Evolutionary conservation across 805 yeast species (phyloP), one percentile per base, ranked within the genome.

Genomic region (Saccharomycopsis fibuligera): DNA sequence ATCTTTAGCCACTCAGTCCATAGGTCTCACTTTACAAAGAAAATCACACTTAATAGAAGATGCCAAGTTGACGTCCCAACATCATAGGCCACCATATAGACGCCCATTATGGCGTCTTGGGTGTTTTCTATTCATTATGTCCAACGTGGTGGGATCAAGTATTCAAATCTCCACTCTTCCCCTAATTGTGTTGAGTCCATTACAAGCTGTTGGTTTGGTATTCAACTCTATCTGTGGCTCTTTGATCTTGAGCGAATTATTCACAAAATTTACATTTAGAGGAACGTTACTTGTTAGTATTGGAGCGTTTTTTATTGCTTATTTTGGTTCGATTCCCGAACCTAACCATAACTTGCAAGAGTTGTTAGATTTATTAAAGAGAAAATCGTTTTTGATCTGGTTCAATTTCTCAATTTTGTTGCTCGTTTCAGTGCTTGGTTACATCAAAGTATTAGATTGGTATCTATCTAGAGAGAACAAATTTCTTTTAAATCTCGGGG

Each of bases 161-260:
- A 83, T 88, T 24, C 96, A 89, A 65, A 79, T 89, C 35, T 78
- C 93, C 1, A 83, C 96, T 2, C 68, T 88, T 37, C 96, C 96
- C 1, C 68, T 89, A 51, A 82, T 87, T 39, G 74, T 89, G 2
- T 63, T 88, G 50, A 81, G 89, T 22, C 96, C 96, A 0, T 66
- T 88, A 47, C 96, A 88, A 61, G 87, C 95, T 23, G 78, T 83
- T 22, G 96, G 96, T 0, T 70, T 89, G n/a, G 89, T 88, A 2
- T 88, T 89, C 70, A 89, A 89, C 63, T 78, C 93, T 0, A 63
- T 86, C 1, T 76, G 87, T 58, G 86, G 93, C 38, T 62, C 83
- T 17, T 49, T 86, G 9, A 64, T 88, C 12, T 74, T 88, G 12
- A 70, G 79, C 29, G 96, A 88, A 59, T 68, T 70, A 0, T 85